These are phyloP conservation scores for Onygenales sp. DNA, from an alignment of 2,329 filamentous ascomycete species.

Conservation along the genomic window DNA sequence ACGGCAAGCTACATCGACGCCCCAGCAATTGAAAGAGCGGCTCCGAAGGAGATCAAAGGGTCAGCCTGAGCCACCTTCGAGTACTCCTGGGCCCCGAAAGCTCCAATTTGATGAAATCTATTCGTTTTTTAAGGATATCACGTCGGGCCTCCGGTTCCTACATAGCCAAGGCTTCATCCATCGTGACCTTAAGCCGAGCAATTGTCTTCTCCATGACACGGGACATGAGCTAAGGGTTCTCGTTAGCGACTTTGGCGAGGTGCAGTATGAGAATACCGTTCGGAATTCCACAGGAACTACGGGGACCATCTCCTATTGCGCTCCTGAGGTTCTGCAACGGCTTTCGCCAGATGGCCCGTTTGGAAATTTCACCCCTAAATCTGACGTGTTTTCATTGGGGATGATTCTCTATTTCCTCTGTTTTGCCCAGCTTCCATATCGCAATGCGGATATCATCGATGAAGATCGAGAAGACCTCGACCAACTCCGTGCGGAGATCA, in stretches of 20 bases:
- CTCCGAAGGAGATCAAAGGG: constrained; percentile 75
- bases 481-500: constrained; percentile 73
- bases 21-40: constrained; percentile 80
- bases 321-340: constrained; percentile 76
- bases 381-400: constrained; percentile 93
- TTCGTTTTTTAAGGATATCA: constrained; percentile 92
- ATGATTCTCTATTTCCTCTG: constrained; percentile 99
- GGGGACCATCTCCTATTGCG: constrained; percentile 95
- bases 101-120: constrained; percentile 87
- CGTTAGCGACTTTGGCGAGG: constrained; percentile 96
- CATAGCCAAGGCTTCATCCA: constrained; percentile 92
- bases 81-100: constrained; percentile 43
- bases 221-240: constrained; percentile 65
- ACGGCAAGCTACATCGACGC: constrained; percentile 52
- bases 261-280: constrained; percentile 70
- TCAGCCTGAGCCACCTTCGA: constrained; percentile 53
- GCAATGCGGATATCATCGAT: constrained; percentile 69
- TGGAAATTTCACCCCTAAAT: constrained; percentile 93
- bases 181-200: constrained; percentile 89
- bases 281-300: constrained; percentile 89
- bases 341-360: constrained; percentile 57
- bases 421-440: constrained; percentile 80
- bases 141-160: constrained; percentile 79
- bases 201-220: constrained; percentile 77
- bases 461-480: constrained; percentile 92